Percentiles rank a stretch among this genome's conserved stretches.
Conservation (phyloP, 2,329 filamentous ascomycete species). For the Xylaria sp. region DNA sequence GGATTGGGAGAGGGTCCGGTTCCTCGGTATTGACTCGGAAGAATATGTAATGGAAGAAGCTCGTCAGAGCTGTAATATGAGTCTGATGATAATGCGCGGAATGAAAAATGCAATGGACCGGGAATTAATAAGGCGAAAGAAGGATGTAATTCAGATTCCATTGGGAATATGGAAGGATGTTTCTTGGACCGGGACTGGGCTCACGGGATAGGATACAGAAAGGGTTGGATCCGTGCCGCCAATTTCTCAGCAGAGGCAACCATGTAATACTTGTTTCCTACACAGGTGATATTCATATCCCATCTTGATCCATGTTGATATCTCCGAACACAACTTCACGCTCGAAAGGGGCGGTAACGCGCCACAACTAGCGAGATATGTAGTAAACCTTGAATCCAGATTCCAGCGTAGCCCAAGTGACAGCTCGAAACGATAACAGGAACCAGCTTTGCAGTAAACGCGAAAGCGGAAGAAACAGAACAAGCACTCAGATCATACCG, state of each 20-base stretch:
- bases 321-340: not conserved
- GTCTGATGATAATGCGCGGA: not conserved
- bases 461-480: too few species aligned
- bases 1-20: not conserved
- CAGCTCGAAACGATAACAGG: too few species aligned
- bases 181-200: conserved; percentile 1
- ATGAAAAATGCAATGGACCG: not conserved
- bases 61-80: not conserved
- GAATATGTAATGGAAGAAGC: not conserved
- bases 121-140: conserved; percentile 14
- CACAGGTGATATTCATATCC: not conserved
- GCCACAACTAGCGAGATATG: not conserved
- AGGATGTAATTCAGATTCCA: conserved; percentile 3
- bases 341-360: not conserved
- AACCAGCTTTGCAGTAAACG: too few species aligned
- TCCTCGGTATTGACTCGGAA: not conserved
- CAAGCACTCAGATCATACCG: too few species aligned
- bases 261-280: conserved; percentile 14
- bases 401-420: too few species aligned
- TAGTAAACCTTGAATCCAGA: too few species aligned
- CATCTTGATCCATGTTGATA: not conserved
- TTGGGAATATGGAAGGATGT: conserved; percentile 4
- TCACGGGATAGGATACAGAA: not conserved
- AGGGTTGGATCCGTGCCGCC: not conserved
- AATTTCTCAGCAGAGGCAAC: not conserved